These are phyloP conservation scores for Pharnaceum exiguum DNA, from an alignment of 148 eudicot species.

Conservation along the genomic window DNA sequence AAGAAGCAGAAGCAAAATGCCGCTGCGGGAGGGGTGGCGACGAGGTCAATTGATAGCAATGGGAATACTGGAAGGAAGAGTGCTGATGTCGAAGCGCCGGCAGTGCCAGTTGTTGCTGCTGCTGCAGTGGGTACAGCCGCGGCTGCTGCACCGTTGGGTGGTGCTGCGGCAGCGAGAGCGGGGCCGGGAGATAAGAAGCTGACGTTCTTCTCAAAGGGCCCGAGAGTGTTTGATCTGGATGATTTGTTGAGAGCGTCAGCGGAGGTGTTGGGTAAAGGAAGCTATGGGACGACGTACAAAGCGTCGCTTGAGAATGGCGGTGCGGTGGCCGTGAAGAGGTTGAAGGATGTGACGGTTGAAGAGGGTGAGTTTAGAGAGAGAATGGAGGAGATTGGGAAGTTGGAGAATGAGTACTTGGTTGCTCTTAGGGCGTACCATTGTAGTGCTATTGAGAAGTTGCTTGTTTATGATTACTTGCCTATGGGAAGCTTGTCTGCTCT, in stretches of 20 bases:
- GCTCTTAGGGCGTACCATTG: conserved; percentile 72
- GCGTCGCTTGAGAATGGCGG: conserved; percentile 61
- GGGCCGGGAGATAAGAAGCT: conserved; percentile 39
- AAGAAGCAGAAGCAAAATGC: conserved; percentile 3
- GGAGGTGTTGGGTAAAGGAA: conserved; percentile 94
- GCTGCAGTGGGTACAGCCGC: conserved; percentile 9
- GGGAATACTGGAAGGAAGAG: not conserved
- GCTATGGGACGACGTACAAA: conserved; percentile 88
- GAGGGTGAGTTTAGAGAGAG: conserved; percentile 70
- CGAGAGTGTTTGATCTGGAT: conserved; percentile 59
- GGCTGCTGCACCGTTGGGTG: conserved; percentile 6
- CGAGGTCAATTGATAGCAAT: not conserved
- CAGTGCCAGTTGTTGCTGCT: not conserved
- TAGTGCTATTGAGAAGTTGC: conserved; percentile 69
- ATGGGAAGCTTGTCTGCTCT: conserved; percentile 95
- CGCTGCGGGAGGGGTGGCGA: too few relatives aligned
- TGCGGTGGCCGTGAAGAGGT: conserved; percentile 72
- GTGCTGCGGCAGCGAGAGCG: conserved; percentile 16
- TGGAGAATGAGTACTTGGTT: conserved; percentile 77
- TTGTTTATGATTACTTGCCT: conserved; percentile 84
- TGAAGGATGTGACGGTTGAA: conserved; percentile 60
- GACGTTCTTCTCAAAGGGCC: conserved; percentile 47
- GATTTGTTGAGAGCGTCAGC: conserved; percentile 87
- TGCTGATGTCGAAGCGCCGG: not conserved
- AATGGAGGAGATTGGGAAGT: conserved; percentile 65